phyloP scores from a whole-genome alignment of 257 asterid genomes.

The Nicotiana knightiana region DNA sequence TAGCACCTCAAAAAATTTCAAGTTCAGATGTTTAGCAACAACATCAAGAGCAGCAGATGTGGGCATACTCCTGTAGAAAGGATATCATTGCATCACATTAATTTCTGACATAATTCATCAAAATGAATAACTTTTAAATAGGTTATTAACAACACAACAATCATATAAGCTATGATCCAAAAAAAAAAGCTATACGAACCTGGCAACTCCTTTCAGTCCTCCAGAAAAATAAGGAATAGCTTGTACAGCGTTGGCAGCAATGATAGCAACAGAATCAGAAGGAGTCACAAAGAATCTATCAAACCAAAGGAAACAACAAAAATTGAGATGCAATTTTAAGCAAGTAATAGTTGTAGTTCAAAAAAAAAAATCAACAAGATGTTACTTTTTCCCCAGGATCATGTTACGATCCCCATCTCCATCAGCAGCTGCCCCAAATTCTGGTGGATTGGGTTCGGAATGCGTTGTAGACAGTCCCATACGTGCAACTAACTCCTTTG shows the following conservation, averaged over 20 bases:
- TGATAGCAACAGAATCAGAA: slow-evolving; percentile 96
- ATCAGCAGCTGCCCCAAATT: slow-evolving; percentile 99
- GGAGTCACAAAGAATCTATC: slow-evolving; percentile 95
- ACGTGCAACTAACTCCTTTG: slow-evolving; percentile 89
- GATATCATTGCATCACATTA: slow-evolving; percentile 8
- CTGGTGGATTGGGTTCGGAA: slow-evolving; percentile 76
- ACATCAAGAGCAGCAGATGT: slow-evolving; percentile 99
- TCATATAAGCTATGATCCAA: not conserved
- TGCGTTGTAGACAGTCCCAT: slow-evolving; percentile 83
- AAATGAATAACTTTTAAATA: not conserved
- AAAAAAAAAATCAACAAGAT: not conserved
- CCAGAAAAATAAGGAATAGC: slow-evolving; percentile 92
- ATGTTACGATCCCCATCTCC: slow-evolving; percentile 99
- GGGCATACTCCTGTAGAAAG: slow-evolving; percentile 90
- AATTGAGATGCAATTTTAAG: slow-evolving; percentile 3
- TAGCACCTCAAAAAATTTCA: slow-evolving; percentile 91
- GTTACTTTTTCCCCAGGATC: slow-evolving; percentile 89
- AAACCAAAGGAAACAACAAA: not conserved
- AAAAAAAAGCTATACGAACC: slow-evolving; percentile 27
- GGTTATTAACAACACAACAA: not conserved
- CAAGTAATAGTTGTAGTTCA: slow-evolving; percentile 10
- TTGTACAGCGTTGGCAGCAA: slow-evolving; percentile 92
- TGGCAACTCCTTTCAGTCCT: slow-evolving; percentile 98
- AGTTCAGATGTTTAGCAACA: slow-evolving; percentile 75
- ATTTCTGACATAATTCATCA: not conserved